A percentile compares a stretch with the other conserved stretches of the same genome.
Conservation (phyloP, 2,329 filamentous ascomycete genomes). For the Geosmithia flava region DNA sequence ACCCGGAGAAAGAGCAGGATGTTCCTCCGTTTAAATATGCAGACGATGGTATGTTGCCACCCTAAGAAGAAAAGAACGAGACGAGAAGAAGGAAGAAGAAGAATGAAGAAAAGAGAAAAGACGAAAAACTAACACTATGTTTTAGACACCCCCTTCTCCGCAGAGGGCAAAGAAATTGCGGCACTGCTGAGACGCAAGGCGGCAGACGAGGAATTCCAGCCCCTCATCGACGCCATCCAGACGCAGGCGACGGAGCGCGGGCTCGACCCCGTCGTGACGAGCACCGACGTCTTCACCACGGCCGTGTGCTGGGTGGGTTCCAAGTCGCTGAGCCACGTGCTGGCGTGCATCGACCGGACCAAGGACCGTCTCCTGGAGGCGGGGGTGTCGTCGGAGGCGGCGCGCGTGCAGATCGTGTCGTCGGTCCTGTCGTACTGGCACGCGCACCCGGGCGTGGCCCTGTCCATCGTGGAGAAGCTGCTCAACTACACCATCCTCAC, state of each 20-base stretch:
- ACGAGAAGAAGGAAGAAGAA: too few species aligned
- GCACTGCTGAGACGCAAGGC: slow-evolving; percentile 73
- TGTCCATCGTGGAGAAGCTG: slow-evolving; percentile 90
- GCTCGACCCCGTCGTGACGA: slow-evolving; percentile 70
- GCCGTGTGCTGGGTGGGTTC: slow-evolving; percentile 87
- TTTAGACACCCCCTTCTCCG: slow-evolving; percentile 70
- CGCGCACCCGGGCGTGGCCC: slow-evolving; percentile 80
- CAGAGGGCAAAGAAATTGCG: slow-evolving; percentile 74
- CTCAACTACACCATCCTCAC: slow-evolving; percentile 94
- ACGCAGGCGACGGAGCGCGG: slow-evolving; percentile 59
- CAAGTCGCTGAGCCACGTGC: slow-evolving; percentile 90
- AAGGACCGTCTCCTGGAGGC: slow-evolving; percentile 79
- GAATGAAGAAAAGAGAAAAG: too few species aligned
- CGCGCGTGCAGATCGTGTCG: slow-evolving; percentile 77
- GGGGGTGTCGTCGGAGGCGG: slow-evolving; percentile 60
- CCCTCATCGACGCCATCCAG: slow-evolving; percentile 69
- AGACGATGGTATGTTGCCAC: slow-evolving; percentile 47
- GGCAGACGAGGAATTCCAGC: slow-evolving; percentile 74
- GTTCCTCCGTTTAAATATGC: slow-evolving; percentile 92
- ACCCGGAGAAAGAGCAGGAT: slow-evolving; percentile 83
- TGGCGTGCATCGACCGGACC: slow-evolving; percentile 90
- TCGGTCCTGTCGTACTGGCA: slow-evolving; percentile 90
- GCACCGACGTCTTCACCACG: slow-evolving; percentile 88
- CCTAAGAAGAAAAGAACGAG: too few species aligned
- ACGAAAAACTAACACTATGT: too few species aligned